Evolutionary conservation across 2,329 filamentous ascomycete genomes (phyloP).

Genomic region (Blastomyces parvus): DNA sequence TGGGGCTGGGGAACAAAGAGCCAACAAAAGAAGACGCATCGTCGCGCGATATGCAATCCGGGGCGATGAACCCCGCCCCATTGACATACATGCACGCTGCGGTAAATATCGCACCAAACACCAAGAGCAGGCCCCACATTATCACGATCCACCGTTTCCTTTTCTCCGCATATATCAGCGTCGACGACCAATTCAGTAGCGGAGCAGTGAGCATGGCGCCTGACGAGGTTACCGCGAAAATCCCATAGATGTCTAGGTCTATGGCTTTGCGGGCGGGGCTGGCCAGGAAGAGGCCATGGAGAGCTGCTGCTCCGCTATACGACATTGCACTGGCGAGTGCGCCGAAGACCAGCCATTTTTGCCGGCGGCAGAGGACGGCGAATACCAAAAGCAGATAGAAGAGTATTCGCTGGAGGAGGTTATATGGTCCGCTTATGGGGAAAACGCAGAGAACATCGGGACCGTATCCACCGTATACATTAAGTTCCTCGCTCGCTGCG

Average conservation of each 20-base stretch:
- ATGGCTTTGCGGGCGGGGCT: constrained; percentile 15
- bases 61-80: constrained; percentile 8
- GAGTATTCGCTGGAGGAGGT: constrained; percentile 19
- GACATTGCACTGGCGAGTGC: constrained; percentile 21
- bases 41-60: constrained; percentile 12
- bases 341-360: constrained; percentile 22
- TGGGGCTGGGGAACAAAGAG: constrained; percentile 1
- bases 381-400: constrained; percentile 22
- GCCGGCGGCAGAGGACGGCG: constrained; percentile 18
- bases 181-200: constrained; percentile 18
- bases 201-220: constrained; percentile 10
- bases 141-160: constrained; percentile 16
- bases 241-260: constrained; percentile 18
- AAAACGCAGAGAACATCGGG: constrained; percentile 14
- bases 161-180: constrained; percentile 14
- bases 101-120: constrained; percentile 17
- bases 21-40: neutral
- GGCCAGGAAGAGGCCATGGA: constrained; percentile 19
- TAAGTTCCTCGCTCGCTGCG: neutral
- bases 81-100: constrained; percentile 16
- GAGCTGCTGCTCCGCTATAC: constrained; percentile 19
- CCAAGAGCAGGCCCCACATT: constrained; percentile 17
- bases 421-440: constrained; percentile 20
- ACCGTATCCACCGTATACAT: constrained; percentile 5
- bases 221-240: constrained; percentile 19